These are phyloP conservation scores for Ogataea haglerorum DNA, from an alignment of 805 yeast genomes.

Conservation along the genomic window DNA sequence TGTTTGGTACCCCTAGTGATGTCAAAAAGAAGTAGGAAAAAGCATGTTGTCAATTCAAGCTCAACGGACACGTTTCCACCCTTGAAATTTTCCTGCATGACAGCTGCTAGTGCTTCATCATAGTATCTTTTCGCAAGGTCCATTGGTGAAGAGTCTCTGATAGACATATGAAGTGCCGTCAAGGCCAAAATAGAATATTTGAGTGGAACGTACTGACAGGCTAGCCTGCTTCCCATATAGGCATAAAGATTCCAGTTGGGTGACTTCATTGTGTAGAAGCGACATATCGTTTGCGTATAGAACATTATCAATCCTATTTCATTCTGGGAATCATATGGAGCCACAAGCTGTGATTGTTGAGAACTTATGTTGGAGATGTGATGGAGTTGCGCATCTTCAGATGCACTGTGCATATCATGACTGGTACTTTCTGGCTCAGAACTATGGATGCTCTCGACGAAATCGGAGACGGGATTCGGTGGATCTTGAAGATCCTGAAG, in stretches of 20 bases:
- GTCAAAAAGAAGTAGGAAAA: neutral
- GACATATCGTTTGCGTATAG: neutral
- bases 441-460: neutral
- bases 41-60: neutral
- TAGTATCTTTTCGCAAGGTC: neutral
- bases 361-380: neutral
- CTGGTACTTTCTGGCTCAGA: neutral
- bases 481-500: neutral
- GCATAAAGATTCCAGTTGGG: neutral
- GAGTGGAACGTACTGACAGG: neutral
- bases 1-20: constrained; percentile 1
- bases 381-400: neutral
- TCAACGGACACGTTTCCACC: neutral
- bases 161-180: neutral
- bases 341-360: neutral
- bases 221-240: neutral
- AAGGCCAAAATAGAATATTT: neutral
- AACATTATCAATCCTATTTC: neutral
- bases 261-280: neutral
- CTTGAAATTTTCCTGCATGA: neutral
- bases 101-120: neutral
- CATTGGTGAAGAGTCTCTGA: neutral
- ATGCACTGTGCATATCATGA: neutral
- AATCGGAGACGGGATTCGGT: neutral
- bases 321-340: neutral